Conservation (phyloP, 257 asterid genomes). For the Avicennia marina region DNA sequence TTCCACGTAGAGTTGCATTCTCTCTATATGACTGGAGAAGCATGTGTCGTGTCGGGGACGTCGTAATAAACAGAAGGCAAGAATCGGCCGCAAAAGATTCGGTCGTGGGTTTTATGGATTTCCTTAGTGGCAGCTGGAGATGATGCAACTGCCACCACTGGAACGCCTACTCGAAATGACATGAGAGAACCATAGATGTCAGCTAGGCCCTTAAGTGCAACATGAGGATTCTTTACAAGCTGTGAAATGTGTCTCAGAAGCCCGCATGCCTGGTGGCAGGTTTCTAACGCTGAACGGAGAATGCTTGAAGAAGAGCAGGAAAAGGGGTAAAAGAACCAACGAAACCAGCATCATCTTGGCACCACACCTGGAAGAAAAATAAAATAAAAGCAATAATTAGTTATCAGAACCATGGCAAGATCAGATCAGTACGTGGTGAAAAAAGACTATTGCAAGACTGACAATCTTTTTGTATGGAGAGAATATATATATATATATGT, state of each 20-base stretch:
- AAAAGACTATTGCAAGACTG: too few species aligned
- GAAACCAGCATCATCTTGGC: not conserved
- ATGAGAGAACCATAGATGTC: constrained; percentile 19
- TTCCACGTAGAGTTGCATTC: constrained; percentile 17
- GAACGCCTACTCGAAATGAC: constrained; percentile 14
- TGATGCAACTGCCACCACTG: constrained; percentile 17
- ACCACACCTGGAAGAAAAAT: too few species aligned
- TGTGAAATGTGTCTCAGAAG: not conserved
- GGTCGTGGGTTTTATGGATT: constrained; percentile 7
- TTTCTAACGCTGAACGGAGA: not conserved
- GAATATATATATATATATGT: too few species aligned
- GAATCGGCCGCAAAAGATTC: not conserved
- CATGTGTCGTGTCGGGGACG: not conserved
- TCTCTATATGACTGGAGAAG: not conserved
- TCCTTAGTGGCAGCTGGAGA: not conserved
- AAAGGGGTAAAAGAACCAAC: not conserved
- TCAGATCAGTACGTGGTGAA: too few species aligned
- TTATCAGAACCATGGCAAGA: too few species aligned
- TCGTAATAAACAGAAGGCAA: not conserved
- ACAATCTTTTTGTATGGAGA: too few species aligned
- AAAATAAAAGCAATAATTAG: too few species aligned
- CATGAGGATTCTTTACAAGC: constrained; percentile 8
- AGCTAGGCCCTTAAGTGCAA: not conserved
- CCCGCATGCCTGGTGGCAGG: constrained; percentile 18
- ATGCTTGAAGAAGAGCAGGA: not conserved